Evolutionary conservation across 371 early-diverging fungal genomes (phyloP).

Genomic region (Actinomortierella ambigua): DNA sequence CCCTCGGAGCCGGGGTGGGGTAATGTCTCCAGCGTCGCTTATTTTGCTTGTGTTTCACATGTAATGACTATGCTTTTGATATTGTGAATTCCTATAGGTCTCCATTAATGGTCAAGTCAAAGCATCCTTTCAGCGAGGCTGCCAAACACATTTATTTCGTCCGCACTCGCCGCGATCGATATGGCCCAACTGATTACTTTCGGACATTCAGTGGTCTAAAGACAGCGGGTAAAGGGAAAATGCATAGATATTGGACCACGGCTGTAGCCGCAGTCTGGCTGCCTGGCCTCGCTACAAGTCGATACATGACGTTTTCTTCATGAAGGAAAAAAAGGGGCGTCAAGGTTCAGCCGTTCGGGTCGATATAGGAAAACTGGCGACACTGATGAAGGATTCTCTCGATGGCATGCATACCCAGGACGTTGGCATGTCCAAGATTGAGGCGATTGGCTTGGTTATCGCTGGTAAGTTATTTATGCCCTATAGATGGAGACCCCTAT

Average conservation of each 20-base stretch:
- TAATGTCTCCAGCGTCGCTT: no score
- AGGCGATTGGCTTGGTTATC: constrained; percentile 9
- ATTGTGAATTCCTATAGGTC: neutral
- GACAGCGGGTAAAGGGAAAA: constrained; percentile 4
- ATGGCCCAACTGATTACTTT: constrained; percentile 15
- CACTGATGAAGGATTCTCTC: constrained; percentile 20
- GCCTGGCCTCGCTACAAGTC: no score
- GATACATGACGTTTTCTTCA: constrained; percentile 7
- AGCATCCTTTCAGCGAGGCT: constrained; percentile 9
- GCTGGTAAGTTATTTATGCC: constrained; percentile 13
- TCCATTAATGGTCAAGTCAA: neutral
- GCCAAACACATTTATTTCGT: constrained; percentile 15
- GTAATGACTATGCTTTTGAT: neutral
- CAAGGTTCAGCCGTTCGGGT: constrained; percentile 10
- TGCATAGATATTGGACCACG: constrained; percentile 11
- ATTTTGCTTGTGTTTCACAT: no score
- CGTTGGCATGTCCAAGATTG: neutral
- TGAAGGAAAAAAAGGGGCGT: constrained; percentile 15
- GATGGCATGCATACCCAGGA: constrained; percentile 15
- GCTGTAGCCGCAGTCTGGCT: no score
- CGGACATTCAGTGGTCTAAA: constrained; percentile 15
- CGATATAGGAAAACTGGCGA: constrained; percentile 10
- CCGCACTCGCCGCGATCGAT: constrained; percentile 12
- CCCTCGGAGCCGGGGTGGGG: constrained; percentile 2
- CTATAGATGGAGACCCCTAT: neutral